A percentile compares a stretch with the other conserved stretches of the same genome.
Evolutionary conservation across 2,329 filamentous ascomycete genomes (phyloP).

Genomic region (Verticillium albo-atrum): DNA sequence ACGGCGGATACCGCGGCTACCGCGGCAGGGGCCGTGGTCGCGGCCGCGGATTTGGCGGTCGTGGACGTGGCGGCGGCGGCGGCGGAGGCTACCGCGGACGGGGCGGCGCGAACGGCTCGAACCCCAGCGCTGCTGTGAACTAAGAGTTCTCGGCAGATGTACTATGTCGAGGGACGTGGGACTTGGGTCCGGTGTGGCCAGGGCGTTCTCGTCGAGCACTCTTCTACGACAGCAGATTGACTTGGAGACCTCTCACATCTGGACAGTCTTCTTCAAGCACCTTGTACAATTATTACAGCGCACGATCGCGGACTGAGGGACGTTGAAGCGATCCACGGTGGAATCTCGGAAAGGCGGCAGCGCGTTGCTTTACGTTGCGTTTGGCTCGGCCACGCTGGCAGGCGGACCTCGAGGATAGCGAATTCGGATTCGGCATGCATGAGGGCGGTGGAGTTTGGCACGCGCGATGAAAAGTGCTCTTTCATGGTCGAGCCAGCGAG

Average conservation of each 20-base stretch:
- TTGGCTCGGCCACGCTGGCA: background rate
- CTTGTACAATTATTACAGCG: background rate
- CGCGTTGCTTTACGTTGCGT: background rate
- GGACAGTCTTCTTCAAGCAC: background rate
- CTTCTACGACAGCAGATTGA: background rate
- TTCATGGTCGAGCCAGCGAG: background rate
- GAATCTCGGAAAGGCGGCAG: background rate
- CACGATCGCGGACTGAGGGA: background rate
- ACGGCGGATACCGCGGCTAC: constrained; percentile 70
- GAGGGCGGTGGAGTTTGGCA: background rate
- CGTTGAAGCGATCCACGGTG: background rate
- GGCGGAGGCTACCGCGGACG: constrained; percentile 26
- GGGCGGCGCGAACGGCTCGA: constrained; percentile 14
- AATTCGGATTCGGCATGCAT: background rate
- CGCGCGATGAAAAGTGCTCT: background rate
- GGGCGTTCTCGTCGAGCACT: background rate
- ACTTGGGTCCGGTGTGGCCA: background rate
- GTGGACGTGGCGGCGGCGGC: constrained; percentile 30
- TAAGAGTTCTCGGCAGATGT: background rate
- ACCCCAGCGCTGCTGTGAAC: constrained; percentile 3
- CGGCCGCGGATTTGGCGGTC: constrained; percentile 41
- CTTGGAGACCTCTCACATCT: background rate
- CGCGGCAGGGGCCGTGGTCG: constrained; percentile 76
- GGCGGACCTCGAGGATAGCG: background rate
- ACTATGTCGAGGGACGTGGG: background rate